phyloP scores from a whole-genome alignment of 495 filamentous ascomycete species.

The Xylaria grammica region DNA sequence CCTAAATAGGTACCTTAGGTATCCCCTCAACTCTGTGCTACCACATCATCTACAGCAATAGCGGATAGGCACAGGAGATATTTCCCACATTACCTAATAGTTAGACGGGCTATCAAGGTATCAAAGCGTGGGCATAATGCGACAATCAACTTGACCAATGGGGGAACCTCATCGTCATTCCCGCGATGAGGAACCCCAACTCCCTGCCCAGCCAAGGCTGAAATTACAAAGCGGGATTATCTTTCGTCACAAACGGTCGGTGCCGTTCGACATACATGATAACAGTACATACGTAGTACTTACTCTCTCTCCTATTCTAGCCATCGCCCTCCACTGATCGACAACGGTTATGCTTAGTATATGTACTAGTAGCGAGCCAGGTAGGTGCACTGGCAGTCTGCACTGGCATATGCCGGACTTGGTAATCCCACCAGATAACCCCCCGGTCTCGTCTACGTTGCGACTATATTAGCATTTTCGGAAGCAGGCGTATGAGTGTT shows the following conservation, averaged over 20 bases:
- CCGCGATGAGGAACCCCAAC: background rate
- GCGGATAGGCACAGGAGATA: too few species aligned
- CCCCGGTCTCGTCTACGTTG: background rate
- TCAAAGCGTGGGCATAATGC: background rate
- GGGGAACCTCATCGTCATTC: background rate
- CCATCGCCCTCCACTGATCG: conserved; percentile 14
- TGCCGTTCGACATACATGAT: background rate
- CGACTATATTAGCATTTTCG: background rate
- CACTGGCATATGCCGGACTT: too few species aligned
- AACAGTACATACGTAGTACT: too few species aligned
- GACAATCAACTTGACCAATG: background rate
- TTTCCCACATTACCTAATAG: too few species aligned
- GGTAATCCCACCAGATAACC: conserved; percentile 9
- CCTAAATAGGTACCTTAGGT: too few species aligned
- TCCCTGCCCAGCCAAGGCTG: background rate
- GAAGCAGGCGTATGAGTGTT: background rate
- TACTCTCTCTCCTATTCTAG: conserved; percentile 13
- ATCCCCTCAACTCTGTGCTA: too few species aligned
- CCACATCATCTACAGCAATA: too few species aligned
- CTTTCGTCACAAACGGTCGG: conserved; percentile 4
- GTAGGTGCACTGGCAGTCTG: too few species aligned
- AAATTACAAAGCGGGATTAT: background rate
- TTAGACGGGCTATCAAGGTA: too few species aligned
- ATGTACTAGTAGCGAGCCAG: too few species aligned
- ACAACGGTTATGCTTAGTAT: background rate